Percentiles rank a stretch among this genome's conserved stretches.
phyloP scores from a whole-genome alignment of 768 basidiomycete species.

The Rhodosporidiobolus odoratus region DNA sequence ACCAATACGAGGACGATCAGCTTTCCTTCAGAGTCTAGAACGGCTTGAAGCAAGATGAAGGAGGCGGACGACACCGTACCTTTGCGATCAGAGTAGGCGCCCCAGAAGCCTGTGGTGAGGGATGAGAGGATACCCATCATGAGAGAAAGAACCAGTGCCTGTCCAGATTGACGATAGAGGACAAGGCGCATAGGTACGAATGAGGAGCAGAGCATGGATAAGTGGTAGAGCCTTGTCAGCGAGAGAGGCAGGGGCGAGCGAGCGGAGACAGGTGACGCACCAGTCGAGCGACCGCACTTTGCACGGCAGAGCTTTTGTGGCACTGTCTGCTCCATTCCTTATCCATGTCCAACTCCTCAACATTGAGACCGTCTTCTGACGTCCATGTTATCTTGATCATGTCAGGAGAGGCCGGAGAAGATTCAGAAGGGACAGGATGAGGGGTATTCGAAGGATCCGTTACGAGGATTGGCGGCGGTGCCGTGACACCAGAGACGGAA shows the following conservation, averaged over 20 bases:
- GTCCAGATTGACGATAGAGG: constrained; percentile 34
- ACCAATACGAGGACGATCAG: not conserved
- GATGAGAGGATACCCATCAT: constrained; percentile 47
- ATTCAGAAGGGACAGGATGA: not conserved
- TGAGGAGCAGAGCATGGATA: not conserved
- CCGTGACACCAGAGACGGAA: constrained; percentile 1
- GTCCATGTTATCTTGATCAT: not conserved
- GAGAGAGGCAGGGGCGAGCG: no score
- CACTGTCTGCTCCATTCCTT: constrained; percentile 24
- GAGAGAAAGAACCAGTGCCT: constrained; percentile 42
- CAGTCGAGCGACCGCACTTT: constrained; percentile 9
- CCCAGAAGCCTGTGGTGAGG: constrained; percentile 50
- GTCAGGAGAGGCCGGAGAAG: not conserved
- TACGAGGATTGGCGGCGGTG: not conserved
- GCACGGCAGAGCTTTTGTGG: constrained; percentile 8
- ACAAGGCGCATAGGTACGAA: not conserved
- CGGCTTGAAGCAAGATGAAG: constrained; percentile 40
- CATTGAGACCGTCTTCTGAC: not conserved
- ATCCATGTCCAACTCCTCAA: not conserved
- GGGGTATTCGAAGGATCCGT: not conserved
- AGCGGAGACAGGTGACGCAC: constrained; percentile 13
- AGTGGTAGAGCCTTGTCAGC: no score
- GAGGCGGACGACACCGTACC: constrained; percentile 46
- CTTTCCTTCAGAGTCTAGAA: not conserved
- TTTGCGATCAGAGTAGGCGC: constrained; percentile 45